Evolutionary conservation across 208 protist genomes (phyloP), one percentile per base, ranked within the genome.

Genomic region (Vickermania spadyakhi): DNA sequence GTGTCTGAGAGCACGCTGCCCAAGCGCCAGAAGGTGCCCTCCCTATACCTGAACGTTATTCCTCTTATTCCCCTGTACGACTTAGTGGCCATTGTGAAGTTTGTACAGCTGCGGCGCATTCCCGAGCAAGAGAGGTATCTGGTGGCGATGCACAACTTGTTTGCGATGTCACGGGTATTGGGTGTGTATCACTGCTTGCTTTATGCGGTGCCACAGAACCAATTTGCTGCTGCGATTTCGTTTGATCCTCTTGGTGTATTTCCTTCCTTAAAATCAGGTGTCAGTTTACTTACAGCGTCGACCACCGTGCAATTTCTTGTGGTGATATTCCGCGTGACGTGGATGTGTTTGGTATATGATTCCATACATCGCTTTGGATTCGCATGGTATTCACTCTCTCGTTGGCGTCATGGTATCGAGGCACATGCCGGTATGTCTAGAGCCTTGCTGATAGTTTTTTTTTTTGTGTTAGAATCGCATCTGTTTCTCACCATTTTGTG

Each of bases 31-130:
- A 26, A 58, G 13, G 57, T 82, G 45, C 85, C 85, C 1, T 87
- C 85, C 3, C 72, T 79, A 14, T 84, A 87, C 67, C 62, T 81
- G 25, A 65, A 68, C 30, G 74, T 86, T 29, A 58, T 92, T 28
- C 81, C 81, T 3, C 66, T 80, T 13, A 26, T 92, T 25, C 85
- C 85, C 1, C 61, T 89, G n/a, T 92, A 83, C 61, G 77, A 92
- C 28, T 57, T 86, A 14, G 55, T 83, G 21, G 79, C 68, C 55
- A 27, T 92, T 27, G 28, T 83, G 13, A 70, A 60, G 3, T 89
- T 73, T 50, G 18, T 75, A 11, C 36, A 45, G 36, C 36, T 45
- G 36, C 36, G 36, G 36, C 66, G 76, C 5, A 72, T 81, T 28
- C 53, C 67, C 51, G 13, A 26, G 27, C 52, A 50, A 29, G 54